Conservation (phyloP, 352 stramenopile genomes). For the Pythium brachiatum region DNA sequence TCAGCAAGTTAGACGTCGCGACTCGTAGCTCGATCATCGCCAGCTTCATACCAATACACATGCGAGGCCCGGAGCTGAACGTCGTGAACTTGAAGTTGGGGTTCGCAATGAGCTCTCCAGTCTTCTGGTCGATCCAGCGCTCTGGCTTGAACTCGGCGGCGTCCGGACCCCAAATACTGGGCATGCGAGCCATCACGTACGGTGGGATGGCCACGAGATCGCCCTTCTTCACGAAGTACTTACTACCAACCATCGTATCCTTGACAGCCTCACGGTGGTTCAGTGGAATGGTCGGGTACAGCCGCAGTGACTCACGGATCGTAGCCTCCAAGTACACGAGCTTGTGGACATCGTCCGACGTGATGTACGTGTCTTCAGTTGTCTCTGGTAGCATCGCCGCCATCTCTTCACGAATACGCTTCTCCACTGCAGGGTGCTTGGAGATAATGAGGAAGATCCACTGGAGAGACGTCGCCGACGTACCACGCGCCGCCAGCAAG, state of each 20-base stretch:
- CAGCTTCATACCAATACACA: conserved; percentile 44
- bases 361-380: conserved; percentile 35
- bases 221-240: conserved; percentile 28
- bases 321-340: conserved; percentile 62
- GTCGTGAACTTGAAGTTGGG: conserved; percentile 26
- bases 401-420: conserved; percentile 50
- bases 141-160: conserved; percentile 56
- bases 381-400: conserved; percentile 18
- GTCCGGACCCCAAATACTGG: conserved; percentile 44
- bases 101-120: conserved; percentile 3
- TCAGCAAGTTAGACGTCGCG: conserved; percentile 15
- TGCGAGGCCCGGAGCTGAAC: conserved; percentile 42
- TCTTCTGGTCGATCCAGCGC: conserved; percentile 39
- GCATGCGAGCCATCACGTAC: conserved; percentile 32
- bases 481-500: conserved; percentile 70
- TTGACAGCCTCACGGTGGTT: conserved; percentile 52
- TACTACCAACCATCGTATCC: conserved; percentile 43
- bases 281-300: conserved; percentile 61
- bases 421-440: conserved; percentile 50
- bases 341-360: conserved; percentile 41
- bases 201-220: conserved; percentile 24
- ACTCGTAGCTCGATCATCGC: conserved; percentile 46
- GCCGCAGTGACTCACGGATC: conserved; percentile 53
- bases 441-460: conserved; percentile 75
- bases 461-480: conserved; percentile 59